Base-by-base conservation (phyloP, 177 flowering plant species). In the Vitis hybrid region DNA sequence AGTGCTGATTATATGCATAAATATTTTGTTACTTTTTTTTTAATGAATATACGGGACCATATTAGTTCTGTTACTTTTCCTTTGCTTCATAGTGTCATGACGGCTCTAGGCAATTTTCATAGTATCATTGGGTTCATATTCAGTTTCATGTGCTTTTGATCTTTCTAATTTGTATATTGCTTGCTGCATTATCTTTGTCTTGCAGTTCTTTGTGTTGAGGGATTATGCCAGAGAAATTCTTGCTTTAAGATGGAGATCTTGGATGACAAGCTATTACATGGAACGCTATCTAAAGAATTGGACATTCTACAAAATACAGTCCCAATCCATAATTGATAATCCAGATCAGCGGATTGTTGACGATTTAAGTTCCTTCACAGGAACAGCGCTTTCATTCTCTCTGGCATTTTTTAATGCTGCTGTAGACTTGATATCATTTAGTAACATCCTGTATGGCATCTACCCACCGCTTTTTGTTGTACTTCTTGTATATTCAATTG, bases 261-360 rank as follows among this genome's bases (percentile, higher is more conserved):
- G 99, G 99, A 93, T 95, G 98, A 95, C 98, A 45, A 82, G 77
- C 71, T 88, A 82, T 82, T 95, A 93, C 81, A 86, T 95, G 92
- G 85, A 93, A n/a, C 96, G 98, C 67, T 95, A 93, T 82, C 82
- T 93, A 32, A 82, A 80, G 78, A 81, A 91, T 71, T 89, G 69
- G 69, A 85, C 88, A 2, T 95, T 95, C 74, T 95, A 93, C 84
- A 89, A 79, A 78, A 91, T 95, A 64, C 99, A 95, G 67, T 93
- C 99, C 19, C 96, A 88, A 51, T 89, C 98, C 51, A 87, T 89
- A 19, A 86, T 95, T 67, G 99, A 95, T 73, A 95, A 95, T 78
- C 99, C 99, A 66, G 99, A 93, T 74, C 99, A 95, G 79, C 88
- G 99, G 51, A 91, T 95, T 75, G 99, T 95, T 70, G 99, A 95